phyloP scores from a whole-genome alignment of 2,329 filamentous ascomycete species.

The Aspergillus ochraceus region DNA sequence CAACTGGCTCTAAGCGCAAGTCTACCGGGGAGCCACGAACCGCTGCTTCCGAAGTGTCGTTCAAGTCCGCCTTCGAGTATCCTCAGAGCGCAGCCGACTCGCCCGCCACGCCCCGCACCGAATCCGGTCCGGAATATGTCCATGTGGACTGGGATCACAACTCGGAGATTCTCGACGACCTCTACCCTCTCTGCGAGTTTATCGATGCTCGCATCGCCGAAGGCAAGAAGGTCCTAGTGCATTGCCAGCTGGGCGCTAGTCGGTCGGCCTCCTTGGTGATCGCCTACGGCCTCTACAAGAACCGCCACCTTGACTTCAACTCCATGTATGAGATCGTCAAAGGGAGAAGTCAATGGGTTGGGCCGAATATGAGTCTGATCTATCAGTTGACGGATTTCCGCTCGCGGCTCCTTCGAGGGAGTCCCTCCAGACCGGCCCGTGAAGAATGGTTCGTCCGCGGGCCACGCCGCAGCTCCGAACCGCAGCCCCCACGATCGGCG shows the following conservation, averaged over 20 bases:
- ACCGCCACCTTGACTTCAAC: conserved; percentile 62
- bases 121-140: conserved; percentile 60
- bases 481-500: conserved; percentile 26
- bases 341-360: conserved; percentile 65
- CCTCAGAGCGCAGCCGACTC: conserved; percentile 31
- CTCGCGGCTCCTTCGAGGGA: conserved; percentile 36
- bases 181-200: conserved; percentile 59
- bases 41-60: conserved; percentile 46
- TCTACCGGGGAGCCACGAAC: conserved; percentile 45
- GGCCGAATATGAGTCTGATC: conserved; percentile 68
- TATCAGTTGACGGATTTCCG: conserved; percentile 68
- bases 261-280: conserved; percentile 66
- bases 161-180: conserved; percentile 65
- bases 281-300: conserved; percentile 65
- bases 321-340: conserved; percentile 66
- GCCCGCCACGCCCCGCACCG: conserved; percentile 33
- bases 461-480: conserved; percentile 30
- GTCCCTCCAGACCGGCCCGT: conserved; percentile 31
- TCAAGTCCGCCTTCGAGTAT: conserved; percentile 52
- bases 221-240: conserved; percentile 62
- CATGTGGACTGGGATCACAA: conserved; percentile 69
- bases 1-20: conserved; percentile 31
- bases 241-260: conserved; percentile 66
- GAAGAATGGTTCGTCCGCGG: conserved; percentile 37
- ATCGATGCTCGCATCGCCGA: conserved; percentile 60